Percentiles rank a stretch among this genome's conserved stretches.
Evolutionary conservation across 176 grass and related monocot genomes (phyloP).

Genomic region (Microstegium vimineum): DNA sequence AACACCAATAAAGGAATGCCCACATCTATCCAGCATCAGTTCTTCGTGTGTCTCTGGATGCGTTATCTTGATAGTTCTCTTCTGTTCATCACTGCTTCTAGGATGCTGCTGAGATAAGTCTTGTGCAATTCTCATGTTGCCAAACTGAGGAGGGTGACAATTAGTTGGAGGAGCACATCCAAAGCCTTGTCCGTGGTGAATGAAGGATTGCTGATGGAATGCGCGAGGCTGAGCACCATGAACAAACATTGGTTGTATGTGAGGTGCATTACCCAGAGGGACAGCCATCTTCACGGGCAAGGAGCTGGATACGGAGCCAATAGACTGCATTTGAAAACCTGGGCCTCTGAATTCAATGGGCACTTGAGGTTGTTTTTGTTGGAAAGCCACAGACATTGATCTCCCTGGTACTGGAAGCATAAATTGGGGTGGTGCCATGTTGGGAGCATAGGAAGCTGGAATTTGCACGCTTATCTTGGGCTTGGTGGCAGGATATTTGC

Average conservation of each 20-base stretch:
- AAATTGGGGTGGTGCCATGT: conserved; percentile 25
- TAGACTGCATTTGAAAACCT: conserved; percentile 42
- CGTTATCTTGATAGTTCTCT: conserved; percentile 69
- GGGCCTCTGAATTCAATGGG: conserved; percentile 45
- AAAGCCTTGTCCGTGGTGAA: conserved; percentile 76
- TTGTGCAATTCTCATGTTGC: conserved; percentile 43
- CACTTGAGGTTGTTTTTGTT: conserved; percentile 49
- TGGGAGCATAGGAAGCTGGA: conserved; percentile 34
- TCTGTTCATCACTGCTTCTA: conserved; percentile 41
- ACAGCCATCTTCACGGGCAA: conserved; percentile 55
- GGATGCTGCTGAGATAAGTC: conserved; percentile 43
- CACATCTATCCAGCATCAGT: conserved; percentile 55
- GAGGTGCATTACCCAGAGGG: conserved; percentile 44
- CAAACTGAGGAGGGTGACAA: conserved; percentile 53
- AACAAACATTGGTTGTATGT: conserved; percentile 53
- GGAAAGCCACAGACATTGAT: conserved; percentile 38
- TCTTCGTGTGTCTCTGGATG: conserved; percentile 92
- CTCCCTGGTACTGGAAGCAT: conserved; percentile 33
- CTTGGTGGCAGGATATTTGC: conserved; percentile 31
- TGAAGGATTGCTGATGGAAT: conserved; percentile 59
- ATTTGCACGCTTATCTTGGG: conserved; percentile 41
- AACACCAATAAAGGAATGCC: conserved; percentile 21
- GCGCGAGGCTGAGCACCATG: conserved; percentile 48
- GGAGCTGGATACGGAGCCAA: conserved; percentile 45
- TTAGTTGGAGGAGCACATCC: conserved; percentile 41